These are phyloP conservation scores for Lolium rigidum DNA, from an alignment of 176 grass and related monocot species.

Conservation along the genomic window DNA sequence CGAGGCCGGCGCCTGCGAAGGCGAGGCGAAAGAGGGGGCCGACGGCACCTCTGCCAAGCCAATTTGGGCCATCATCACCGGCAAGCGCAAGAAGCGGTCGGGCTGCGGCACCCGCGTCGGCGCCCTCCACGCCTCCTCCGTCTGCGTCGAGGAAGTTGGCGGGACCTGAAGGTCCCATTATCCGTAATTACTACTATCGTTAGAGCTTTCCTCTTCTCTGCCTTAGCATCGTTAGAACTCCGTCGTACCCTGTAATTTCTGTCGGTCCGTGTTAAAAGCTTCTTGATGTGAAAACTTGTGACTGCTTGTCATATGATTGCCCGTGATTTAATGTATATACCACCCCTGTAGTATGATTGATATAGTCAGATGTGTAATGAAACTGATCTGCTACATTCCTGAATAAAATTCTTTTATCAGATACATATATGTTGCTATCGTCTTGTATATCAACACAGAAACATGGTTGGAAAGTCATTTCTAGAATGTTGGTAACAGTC, in stretches of 20 bases:
- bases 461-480: not conserved
- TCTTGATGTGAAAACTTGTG: constrained; percentile 26
- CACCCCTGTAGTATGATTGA: not conserved
- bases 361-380: constrained; percentile 11
- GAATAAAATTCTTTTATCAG: constrained; percentile 17
- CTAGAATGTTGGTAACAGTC: not conserved
- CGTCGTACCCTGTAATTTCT: too few relatives aligned
- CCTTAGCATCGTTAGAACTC: too few relatives aligned
- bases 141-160: constrained; percentile 46
- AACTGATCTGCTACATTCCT: constrained; percentile 4
- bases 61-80: constrained; percentile 45
- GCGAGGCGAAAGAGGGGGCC: too few relatives aligned
- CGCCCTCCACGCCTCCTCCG: not conserved
- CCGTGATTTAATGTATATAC: constrained; percentile 48
- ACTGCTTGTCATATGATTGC: constrained; percentile 35
- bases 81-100: constrained; percentile 50
- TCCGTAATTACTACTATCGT: constrained; percentile 38
- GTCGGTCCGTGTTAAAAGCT: not conserved
- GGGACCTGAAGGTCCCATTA: constrained; percentile 42
- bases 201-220: constrained; percentile 20
- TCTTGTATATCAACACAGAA: not conserved
- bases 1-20: too few relatives aligned
- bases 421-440: not conserved
- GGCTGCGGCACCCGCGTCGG: constrained; percentile 41
- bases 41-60: not conserved